These are phyloP conservation scores for Tirmania nivea DNA, from an alignment of 495 filamentous ascomycete species.

Conservation along the genomic window DNA sequence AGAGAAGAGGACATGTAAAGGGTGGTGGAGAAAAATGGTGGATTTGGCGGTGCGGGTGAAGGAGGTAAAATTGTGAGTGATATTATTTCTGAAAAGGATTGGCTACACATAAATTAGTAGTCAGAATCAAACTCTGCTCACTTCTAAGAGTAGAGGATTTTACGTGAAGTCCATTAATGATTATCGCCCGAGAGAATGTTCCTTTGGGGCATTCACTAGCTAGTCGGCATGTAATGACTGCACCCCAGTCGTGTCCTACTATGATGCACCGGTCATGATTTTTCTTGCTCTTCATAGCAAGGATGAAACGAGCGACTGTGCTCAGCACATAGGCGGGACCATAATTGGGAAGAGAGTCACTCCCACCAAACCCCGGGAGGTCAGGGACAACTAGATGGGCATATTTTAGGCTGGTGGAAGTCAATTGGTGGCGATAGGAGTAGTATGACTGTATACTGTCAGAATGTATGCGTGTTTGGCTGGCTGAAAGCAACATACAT, in stretches of 20 bases:
- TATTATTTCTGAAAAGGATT: neutral
- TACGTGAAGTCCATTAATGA: neutral
- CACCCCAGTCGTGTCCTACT: neutral
- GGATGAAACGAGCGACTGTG: neutral
- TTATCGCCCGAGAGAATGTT: neutral
- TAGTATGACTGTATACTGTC: neutral
- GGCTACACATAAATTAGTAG: neutral
- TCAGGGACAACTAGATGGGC: neutral
- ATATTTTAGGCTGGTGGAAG: neutral
- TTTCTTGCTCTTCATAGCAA: neutral
- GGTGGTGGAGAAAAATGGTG: neutral
- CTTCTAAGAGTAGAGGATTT: neutral
- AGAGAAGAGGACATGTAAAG: neutral
- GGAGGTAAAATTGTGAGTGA: neutral
- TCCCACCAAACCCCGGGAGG: neutral
- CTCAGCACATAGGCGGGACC: neutral
- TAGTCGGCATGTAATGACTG: neutral
- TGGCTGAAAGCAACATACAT: neutral
- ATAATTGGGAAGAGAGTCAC: neutral
- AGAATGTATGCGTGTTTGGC: neutral
- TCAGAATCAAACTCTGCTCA: neutral
- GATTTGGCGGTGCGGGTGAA: neutral
- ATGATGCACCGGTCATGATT: neutral
- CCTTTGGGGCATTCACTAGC: neutral
- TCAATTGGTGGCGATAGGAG: neutral